These are phyloP conservation scores for Casaregolazyma suthepensis DNA, from an alignment of 1,139 yeast species.

Conservation along the genomic window DNA sequence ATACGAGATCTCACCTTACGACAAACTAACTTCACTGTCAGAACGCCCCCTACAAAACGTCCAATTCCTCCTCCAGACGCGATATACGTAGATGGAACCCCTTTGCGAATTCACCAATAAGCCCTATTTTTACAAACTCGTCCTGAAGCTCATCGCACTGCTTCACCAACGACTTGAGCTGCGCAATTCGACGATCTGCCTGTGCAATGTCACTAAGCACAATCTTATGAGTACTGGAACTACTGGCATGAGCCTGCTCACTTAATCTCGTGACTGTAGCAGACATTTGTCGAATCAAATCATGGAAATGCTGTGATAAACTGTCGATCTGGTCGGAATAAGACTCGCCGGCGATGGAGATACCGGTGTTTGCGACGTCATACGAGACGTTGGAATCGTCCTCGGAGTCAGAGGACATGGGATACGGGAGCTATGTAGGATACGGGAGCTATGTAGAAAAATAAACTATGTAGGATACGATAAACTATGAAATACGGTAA, in stretches of 20 bases:
- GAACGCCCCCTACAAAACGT: not conserved
- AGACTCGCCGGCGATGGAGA: slow-evolving; percentile 7
- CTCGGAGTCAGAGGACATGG: not conserved
- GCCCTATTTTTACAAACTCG: slow-evolving; percentile 64
- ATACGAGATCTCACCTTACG: not conserved
- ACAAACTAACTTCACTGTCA: not conserved
- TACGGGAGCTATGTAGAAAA: too few species aligned
- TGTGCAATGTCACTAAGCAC: slow-evolving; percentile 18
- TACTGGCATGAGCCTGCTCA: slow-evolving; percentile 22
- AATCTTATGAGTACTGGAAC: slow-evolving; percentile 19
- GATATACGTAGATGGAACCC: slow-evolving; percentile 37
- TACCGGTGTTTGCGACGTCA: not conserved
- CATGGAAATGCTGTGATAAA: slow-evolving; percentile 13
- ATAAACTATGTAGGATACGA: too few species aligned
- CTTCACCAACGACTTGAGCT: slow-evolving; percentile 39
- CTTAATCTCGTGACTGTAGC: slow-evolving; percentile 22
- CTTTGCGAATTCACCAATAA: slow-evolving; percentile 45
- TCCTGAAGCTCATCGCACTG: slow-evolving; percentile 53
- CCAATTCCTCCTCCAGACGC: slow-evolving; percentile 14
- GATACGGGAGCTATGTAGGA: too few species aligned
- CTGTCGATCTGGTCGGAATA: slow-evolving; percentile 5
- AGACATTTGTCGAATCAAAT: slow-evolving; percentile 16
- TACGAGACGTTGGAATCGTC: slow-evolving; percentile 5
- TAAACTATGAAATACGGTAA: not conserved
- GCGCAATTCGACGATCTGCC: slow-evolving; percentile 41